Base-by-base conservation (phyloP, 306 rosid genomes). In the Trichosanthes cucumerina region DNA sequence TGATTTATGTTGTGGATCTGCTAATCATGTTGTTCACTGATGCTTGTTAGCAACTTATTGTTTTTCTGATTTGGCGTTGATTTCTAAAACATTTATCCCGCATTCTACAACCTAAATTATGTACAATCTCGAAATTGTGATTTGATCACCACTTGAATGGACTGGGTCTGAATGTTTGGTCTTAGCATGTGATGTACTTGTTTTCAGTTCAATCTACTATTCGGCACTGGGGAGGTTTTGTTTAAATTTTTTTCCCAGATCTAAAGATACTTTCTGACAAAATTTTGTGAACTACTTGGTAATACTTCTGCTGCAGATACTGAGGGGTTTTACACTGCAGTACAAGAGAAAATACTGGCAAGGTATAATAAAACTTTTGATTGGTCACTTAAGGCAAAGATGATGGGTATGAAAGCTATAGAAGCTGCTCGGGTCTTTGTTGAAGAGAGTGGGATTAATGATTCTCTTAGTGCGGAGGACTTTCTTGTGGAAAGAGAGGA, bases 341-440 rank as follows among this genome's bases (percentile, higher is more conserved):
- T 92, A 74, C 96, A 91, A 85, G 96, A 89, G 79, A 83, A 81
- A 79, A 89, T 92, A 56, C 97, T 95, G 36, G 86, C 92, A 47
- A 88, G 99, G 79, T 95, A 80, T 59, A 87, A 91, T 66, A 91
- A 91, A 82, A 87, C 96, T 52, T 92, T 95, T 85, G 99, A 95
- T 80, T 95, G 96, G 99, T 62, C 87, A 56, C 87, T 95, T 4
- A 95, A 92, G 85, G 90, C 98, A 28, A 92, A 88, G 79, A 92
- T 95, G 96, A 89, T 92, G 97, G 99, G 99, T 75, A 91, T 34
- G 88, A 91, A 92, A 90, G 97, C 97, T 79, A 91, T 86, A 26
- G 97, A 95, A 85, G 87, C 99, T 71, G 96, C 99, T 68, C 84
- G 86, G 88, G 78, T 92, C 74, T 95, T 95, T 82, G 97, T 95